These are phyloP conservation scores for Talaromyces trachyspermus DNA, from an alignment of 495 filamentous ascomycete species.

Conservation along the genomic window DNA sequence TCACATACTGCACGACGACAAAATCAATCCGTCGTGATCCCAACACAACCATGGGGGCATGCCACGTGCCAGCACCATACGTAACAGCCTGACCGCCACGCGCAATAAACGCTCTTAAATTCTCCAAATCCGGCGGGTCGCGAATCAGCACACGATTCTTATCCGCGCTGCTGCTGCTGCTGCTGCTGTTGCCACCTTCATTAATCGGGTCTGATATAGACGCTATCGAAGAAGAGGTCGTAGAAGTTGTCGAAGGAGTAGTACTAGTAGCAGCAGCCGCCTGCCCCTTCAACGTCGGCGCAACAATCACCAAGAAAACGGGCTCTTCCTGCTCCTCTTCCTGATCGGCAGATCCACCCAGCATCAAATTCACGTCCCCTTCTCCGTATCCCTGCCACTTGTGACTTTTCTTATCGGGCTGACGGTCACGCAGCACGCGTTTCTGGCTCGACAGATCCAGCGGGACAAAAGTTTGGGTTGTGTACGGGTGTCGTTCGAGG, in stretches of 20 bases:
- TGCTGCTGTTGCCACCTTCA: conserved; percentile 19
- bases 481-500: conserved; percentile 90
- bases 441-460: conserved; percentile 46
- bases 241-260: too few species aligned
- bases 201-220: conserved; percentile 5
- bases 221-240: background rate
- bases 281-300: conserved; percentile 51
- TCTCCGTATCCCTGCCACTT: conserved; percentile 15
- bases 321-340: conserved; percentile 19
- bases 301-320: conserved; percentile 82
- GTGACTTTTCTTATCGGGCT: conserved; percentile 6
- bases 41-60: conserved; percentile 92
- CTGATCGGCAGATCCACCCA: background rate
- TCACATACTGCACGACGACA: conserved; percentile 81
- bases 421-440: background rate
- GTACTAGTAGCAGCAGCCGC: conserved; percentile 26
- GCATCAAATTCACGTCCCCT: conserved; percentile 8
- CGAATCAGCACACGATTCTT: conserved; percentile 32
- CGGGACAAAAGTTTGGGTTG: conserved; percentile 86
- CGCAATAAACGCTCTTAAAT: conserved; percentile 71
- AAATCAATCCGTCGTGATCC: conserved; percentile 66
- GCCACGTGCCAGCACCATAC: conserved; percentile 89
- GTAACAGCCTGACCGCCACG: conserved; percentile 79
- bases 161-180: conserved; percentile 6
- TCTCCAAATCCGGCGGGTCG: conserved; percentile 67